Base-by-base conservation (phyloP, 1,284 basidiomycete species). In the Fomitopsis palustris region DNA sequence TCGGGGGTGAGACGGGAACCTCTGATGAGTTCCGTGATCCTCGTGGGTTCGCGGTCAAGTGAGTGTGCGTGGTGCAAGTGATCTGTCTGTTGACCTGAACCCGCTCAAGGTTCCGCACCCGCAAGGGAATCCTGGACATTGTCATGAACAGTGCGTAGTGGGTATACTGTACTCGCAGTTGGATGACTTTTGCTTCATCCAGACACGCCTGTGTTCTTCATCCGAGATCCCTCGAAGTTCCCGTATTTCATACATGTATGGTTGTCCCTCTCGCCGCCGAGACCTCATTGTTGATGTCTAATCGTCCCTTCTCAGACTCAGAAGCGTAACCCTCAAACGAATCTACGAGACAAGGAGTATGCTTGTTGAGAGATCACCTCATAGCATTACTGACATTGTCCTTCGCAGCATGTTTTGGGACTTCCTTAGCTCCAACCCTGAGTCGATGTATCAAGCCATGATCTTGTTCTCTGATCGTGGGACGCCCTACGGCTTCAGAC, bases 21-120 rank as follows among this genome's bases (percentile, higher is more conserved):
- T 82, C 92, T 23, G 95, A 98, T 72, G 91, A 92, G 25, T 92
- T 91, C 55, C 89, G 94, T 64, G 95, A 97, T 72, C 93, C 93
- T 49, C 91, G 94, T 73, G 95, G 69, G 10, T 70, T 70, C 59
- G 65, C 69, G 17, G 51, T 70, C 25, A 71, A 69, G 68, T 70
- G 56, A 27, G 63, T 58, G 10, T n/a, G 3, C 27, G 43, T 10
- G 27, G 42, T 4, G 23, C 9, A n/a, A n/a, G 33, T 51, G 33
- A 23, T 23, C 57, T 21, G 19, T 49, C 19, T 14, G 39, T 25
- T 52, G 31, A 14, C n/a, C 23, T 56, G 17, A 19, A 42, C 31
- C 10, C 4, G 31, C n/a, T 35, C 8, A 39, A 72, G 69, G 60
- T 67, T 72, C 60, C 61, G 84, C 70, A 95, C 95, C 0, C 83